phyloP scores from a whole-genome alignment of 352 stramenopile species.

The Phytophthora gonapodyides region DNA sequence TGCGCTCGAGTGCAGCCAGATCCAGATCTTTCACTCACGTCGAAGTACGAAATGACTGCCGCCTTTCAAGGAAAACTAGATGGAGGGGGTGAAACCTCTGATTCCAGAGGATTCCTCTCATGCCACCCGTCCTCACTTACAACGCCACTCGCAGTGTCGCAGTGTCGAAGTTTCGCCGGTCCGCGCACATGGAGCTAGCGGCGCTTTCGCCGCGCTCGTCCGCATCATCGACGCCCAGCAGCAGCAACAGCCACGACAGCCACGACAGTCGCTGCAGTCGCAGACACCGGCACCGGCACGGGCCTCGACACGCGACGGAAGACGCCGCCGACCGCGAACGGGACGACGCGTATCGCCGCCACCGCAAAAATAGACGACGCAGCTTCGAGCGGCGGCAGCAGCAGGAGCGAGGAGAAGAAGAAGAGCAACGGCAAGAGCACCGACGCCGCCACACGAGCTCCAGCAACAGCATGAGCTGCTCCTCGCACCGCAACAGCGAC shows the following conservation, averaged over 20 bases:
- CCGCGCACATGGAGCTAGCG: constrained; percentile 18
- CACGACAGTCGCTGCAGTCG: constrained; percentile 14
- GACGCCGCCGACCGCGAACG: constrained; percentile 2
- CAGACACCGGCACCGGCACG: neutral
- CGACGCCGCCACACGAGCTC: constrained; percentile 23
- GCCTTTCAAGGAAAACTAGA: neutral
- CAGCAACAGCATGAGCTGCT: constrained; percentile 31
- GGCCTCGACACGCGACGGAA: neutral
- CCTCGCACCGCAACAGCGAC: constrained; percentile 34
- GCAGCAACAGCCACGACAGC: constrained; percentile 23
- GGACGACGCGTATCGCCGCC: constrained; percentile 26
- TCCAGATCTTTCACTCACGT: neutral
- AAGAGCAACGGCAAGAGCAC: constrained; percentile 1
- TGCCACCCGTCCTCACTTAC: too few species aligned
- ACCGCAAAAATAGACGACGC: constrained; percentile 31
- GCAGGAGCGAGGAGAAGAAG: neutral
- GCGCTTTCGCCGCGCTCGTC: constrained; percentile 29
- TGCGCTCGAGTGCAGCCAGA: neutral
- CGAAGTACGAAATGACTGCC: neutral
- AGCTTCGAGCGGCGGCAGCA: constrained; percentile 21
- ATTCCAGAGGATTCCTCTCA: too few species aligned
- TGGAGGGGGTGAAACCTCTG: neutral
- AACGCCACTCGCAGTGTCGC: constrained; percentile 9
- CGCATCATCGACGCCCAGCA: constrained; percentile 16
- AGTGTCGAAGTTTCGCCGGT: constrained; percentile 26